Percentiles rank a stretch among this genome's conserved stretches.
phyloP scores from a whole-genome alignment of 148 eudicot genomes.

The Spergularia bocconei region DNA sequence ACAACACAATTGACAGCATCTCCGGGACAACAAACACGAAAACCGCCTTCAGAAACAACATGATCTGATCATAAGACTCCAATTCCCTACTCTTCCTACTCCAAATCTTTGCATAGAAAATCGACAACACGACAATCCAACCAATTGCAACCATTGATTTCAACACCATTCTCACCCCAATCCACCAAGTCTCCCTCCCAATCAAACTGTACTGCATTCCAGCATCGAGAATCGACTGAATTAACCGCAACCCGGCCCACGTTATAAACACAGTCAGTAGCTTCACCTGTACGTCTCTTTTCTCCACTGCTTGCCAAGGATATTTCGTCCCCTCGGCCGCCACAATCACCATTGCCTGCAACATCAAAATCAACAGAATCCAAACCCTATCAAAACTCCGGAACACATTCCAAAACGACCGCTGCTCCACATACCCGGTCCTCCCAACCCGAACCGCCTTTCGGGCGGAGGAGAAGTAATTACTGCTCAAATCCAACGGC shows the following conservation, averaged over 20 bases:
- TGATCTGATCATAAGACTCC: conserved; percentile 46
- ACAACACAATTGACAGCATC: conserved; percentile 61
- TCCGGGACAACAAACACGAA: conserved; percentile 74
- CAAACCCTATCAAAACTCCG: conserved; percentile 89
- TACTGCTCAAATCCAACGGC: conserved; percentile 65
- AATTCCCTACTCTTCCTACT: conserved; percentile 44
- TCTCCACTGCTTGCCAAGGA: conserved; percentile 65
- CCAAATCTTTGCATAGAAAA: conserved; percentile 85
- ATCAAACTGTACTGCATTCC: conserved; percentile 95
- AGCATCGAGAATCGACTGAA: conserved; percentile 82
- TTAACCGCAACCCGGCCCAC: conserved; percentile 71
- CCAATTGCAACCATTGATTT: conserved; percentile 72
- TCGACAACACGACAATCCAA: conserved; percentile 74
- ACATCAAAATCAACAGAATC: conserved; percentile 62
- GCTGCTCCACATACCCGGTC: conserved; percentile 92
- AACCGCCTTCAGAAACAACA: conserved; percentile 56
- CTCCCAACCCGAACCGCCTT: conserved; percentile 59
- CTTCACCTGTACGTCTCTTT: conserved; percentile 62
- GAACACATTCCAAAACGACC: conserved; percentile 91
- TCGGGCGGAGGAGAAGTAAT: conserved; percentile 32
- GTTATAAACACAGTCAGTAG: conserved; percentile 73
- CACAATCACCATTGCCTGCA: conserved; percentile 72
- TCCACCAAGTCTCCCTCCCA: conserved; percentile 51
- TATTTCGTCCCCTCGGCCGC: conserved; percentile 42
- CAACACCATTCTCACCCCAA: conserved; percentile 81